Base-by-base conservation (phyloP, 1,284 basidiomycete species). In the Sphaerobolus stellatus region DNA sequence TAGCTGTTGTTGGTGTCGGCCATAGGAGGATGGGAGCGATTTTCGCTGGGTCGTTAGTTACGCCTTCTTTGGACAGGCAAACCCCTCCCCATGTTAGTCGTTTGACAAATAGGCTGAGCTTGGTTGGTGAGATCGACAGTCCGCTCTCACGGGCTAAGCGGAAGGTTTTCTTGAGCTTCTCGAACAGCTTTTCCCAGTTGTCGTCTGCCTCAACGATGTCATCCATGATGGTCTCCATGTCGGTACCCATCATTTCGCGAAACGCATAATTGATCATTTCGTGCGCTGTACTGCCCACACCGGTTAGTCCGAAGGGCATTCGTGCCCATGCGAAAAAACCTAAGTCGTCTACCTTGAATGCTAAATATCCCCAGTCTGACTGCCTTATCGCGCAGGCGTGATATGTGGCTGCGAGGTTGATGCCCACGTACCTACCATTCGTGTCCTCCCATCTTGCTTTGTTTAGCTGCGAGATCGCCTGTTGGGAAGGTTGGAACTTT, bases 351-450 rank as follows among this genome's bases (percentile, higher is more conserved):
- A 59, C 49, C 16, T 51, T 48, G 30, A 65, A 62, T 5, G 50
- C 59, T 1, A 59, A 48, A n/a, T 64, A 64, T 16, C 52, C 54
- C 8, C 50, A 33, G n/a, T 45, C 46, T 5, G 50, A 20, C 11
- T 56, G 47, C 2, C 40, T 52, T 20, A 65, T 47, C 16, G 49
- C 46, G 5, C 62, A 36, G 2, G 60, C 57, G 14, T 64, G 60
- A 43, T 59, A 65, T 1, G 59, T 61, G 1, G 56, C 48, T 1
- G 58, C 50, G 20, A 61, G 56, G 38, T 65, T 57, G 2, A 59
- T 48, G 1, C 53, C 27, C 2, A 33, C 51, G 2, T 55, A 50
- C n/a, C n/a, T n/a, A n/a, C 6, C 51, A 64, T 7, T 38, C n/a
- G 22, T 38, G 36, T 3, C 36, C 36, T n/a, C n/a, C 36, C 36